Evolutionary conservation across 2,329 filamentous ascomycete species (phyloP).

Genomic region (Drechslera avenae): DNA sequence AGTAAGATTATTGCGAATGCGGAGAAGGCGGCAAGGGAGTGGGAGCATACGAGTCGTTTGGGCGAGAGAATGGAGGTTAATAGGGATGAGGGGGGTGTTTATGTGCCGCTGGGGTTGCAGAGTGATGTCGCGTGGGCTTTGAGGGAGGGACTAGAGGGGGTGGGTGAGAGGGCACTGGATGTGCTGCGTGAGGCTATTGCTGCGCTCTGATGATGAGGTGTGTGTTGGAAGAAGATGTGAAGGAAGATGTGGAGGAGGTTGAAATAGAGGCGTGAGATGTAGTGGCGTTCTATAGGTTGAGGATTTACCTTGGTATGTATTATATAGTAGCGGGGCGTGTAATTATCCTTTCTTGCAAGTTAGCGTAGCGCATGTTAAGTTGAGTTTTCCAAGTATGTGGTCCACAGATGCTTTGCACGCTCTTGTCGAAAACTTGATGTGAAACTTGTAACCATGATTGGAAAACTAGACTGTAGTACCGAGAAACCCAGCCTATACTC

Average conservation of each 20-base stretch:
- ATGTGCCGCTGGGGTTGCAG: constrained; percentile 81
- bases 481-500: no score
- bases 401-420: not conserved
- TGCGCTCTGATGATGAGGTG: constrained; percentile 49
- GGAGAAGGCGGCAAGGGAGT: constrained; percentile 85
- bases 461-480: no score
- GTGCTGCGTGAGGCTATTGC: constrained; percentile 64
- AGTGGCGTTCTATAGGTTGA: not conserved
- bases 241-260: constrained; percentile 10
- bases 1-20: constrained; percentile 81
- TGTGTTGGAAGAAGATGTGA: not conserved
- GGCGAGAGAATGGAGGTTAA: constrained; percentile 86
- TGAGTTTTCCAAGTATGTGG: no score
- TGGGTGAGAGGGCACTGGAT: constrained; percentile 59
- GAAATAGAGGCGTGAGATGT: not conserved
- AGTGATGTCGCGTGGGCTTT: constrained; percentile 85
- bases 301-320: constrained; percentile 1
- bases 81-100: constrained; percentile 69
- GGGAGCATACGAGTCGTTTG: constrained; percentile 92
- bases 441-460: no score
- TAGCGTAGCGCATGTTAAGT: constrained; percentile 1
- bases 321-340: constrained; percentile 2
- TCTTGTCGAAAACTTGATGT: not conserved
- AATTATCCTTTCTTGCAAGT: not conserved
- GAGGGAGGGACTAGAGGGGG: constrained; percentile 56